Percentiles rank a stretch among this genome's conserved stretches.
phyloP scores from a whole-genome alignment of 768 basidiomycete genomes.

The Crassisporium funariophilum region DNA sequence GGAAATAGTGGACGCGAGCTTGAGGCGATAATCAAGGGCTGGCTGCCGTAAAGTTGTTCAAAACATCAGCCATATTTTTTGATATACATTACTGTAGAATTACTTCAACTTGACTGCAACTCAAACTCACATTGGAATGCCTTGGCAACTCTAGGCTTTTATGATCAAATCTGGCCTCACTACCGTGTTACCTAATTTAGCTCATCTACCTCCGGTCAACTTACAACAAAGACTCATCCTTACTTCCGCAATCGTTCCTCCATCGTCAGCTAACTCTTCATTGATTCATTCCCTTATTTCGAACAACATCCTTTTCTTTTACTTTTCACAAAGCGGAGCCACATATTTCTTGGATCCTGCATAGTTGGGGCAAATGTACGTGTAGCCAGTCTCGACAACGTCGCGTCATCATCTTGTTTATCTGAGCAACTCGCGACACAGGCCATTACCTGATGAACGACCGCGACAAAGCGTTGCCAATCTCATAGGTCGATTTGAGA shows the following conservation, averaged over 20 bases:
- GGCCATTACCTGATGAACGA: slow-evolving; percentile 88
- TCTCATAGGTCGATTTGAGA: slow-evolving; percentile 88
- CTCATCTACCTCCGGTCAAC: slow-evolving; percentile 12
- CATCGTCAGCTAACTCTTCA: slow-evolving; percentile 12
- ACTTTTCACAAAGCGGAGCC: not conserved
- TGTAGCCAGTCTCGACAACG: slow-evolving; percentile 14
- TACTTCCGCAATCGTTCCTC: slow-evolving; percentile 11
- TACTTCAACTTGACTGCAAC: too few relatives aligned
- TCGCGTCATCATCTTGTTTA: slow-evolving; percentile 23
- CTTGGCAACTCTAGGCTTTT: not conserved
- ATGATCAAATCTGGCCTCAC: slow-evolving; percentile 1
- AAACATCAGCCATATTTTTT: too few relatives aligned
- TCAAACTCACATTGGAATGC: too few relatives aligned
- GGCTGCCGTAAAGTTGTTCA: slow-evolving; percentile 42
- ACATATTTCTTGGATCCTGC: not conserved
- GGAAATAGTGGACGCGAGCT: slow-evolving; percentile 33
- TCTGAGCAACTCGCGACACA: slow-evolving; percentile 29
- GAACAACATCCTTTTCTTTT: not conserved
- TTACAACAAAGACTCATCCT: slow-evolving; percentile 10
- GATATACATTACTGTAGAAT: too few relatives aligned
- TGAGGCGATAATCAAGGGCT: slow-evolving; percentile 28
- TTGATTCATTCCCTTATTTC: slow-evolving; percentile 1
- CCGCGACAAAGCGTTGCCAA: slow-evolving; percentile 87
- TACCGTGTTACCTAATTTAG: slow-evolving; percentile 23
- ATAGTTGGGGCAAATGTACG: slow-evolving; percentile 35